These are phyloP conservation scores for Neopestalotiopsis sp. DNA, from an alignment of 2,329 filamentous ascomycete species.

Conservation along the genomic window DNA sequence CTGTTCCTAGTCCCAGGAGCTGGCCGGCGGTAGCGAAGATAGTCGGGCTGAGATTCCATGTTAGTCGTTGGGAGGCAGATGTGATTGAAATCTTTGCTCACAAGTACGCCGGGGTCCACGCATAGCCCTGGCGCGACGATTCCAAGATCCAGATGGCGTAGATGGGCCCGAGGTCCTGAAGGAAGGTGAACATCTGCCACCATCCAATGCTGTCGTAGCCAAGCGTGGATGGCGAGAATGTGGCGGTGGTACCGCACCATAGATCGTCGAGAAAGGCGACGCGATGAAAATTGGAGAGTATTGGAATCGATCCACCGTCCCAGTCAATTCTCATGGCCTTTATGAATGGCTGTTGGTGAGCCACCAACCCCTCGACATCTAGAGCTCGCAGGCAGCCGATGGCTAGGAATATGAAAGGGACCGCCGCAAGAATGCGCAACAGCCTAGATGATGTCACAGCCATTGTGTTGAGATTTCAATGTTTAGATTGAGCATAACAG, in stretches of 20 bases:
- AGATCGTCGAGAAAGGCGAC: conserved; percentile 24
- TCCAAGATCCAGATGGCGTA: conserved; percentile 32
- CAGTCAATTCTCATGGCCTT: conserved; percentile 28
- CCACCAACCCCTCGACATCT: background rate
- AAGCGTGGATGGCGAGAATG: conserved; percentile 27
- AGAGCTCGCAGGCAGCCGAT: background rate
- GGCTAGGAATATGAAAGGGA: background rate
- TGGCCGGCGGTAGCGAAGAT: conserved; percentile 17
- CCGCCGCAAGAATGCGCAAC: too few relatives aligned
- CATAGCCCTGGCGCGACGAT: conserved; percentile 23
- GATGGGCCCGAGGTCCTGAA: conserved; percentile 30
- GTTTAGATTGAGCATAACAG: too few relatives aligned
- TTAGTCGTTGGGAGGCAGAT: background rate
- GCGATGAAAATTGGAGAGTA: conserved; percentile 25
- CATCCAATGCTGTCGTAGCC: conserved; percentile 26
- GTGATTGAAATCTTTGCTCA: conserved; percentile 17
- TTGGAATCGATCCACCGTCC: conserved; percentile 24
- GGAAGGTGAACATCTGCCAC: conserved; percentile 32
- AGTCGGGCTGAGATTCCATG: background rate
- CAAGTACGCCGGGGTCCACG: conserved; percentile 28
- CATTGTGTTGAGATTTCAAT: too few relatives aligned
- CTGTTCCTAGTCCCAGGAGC: conserved; percentile 22
- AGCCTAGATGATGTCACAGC: too few relatives aligned
- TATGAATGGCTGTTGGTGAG: conserved; percentile 22
- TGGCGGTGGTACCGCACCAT: conserved; percentile 26